Evolutionary conservation across 108 stramenopile genomes (phyloP).

Genomic region (Schizochytrium sp.): DNA sequence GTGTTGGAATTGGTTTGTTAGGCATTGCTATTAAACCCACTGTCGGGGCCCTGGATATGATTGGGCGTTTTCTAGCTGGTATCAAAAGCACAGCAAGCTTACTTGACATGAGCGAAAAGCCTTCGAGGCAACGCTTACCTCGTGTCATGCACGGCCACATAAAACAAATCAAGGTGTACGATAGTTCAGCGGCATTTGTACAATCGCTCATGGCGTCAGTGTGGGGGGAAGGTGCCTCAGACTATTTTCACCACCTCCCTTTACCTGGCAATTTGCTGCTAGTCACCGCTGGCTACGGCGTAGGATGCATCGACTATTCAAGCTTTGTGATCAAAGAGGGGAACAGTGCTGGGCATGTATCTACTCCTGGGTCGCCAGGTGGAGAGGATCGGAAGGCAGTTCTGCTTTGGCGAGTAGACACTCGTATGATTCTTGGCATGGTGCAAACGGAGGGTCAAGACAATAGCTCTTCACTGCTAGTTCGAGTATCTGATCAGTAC

Average conservation of each 20-base stretch:
- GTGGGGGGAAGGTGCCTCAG: neutral
- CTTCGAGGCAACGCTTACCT: neutral
- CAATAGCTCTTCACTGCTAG: neutral
- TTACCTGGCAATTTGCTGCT: constrained; percentile 2
- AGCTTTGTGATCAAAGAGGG: neutral
- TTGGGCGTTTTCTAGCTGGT: neutral
- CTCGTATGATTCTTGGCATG: constrained; percentile 1
- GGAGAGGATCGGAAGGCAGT: neutral
- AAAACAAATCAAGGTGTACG: constrained; percentile 11
- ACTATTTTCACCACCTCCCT: constrained; percentile 6
- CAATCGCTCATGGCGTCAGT: constrained; percentile 23
- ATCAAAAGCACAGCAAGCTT: constrained; percentile 24
- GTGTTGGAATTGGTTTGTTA: constrained; percentile 32
- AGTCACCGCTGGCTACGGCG: neutral
- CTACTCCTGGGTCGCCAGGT: neutral
- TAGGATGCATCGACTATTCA: constrained; percentile 49
- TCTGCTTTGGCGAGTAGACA: constrained; percentile 19
- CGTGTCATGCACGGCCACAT: neutral
- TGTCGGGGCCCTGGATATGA: constrained; percentile 16
- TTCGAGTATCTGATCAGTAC: neutral
- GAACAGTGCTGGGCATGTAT: neutral
- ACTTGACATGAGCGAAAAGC: constrained; percentile 21
- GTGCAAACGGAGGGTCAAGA: neutral
- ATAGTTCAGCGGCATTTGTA: constrained; percentile 25
- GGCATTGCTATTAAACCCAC: constrained; percentile 34